A percentile compares a stretch with the other conserved stretches of the same genome.
Conservation (phyloP, 805 yeast genomes). For the Myxozyma lipomycoides region DNA sequence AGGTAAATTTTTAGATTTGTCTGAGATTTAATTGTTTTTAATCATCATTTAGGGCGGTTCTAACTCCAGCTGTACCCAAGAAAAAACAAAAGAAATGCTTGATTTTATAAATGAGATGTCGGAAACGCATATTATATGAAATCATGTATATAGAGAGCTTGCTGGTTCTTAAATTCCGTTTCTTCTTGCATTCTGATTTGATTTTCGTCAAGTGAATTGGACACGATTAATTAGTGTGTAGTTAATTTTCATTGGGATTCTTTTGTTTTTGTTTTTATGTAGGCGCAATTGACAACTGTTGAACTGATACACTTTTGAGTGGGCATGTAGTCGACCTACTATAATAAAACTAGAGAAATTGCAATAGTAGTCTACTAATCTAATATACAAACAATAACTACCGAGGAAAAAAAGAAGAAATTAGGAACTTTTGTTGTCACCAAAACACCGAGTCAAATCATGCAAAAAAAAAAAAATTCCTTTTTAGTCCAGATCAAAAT, state of each 20-base stretch:
- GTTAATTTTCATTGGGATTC: slow-evolving; percentile 2
- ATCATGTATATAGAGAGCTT: slow-evolving; percentile 2
- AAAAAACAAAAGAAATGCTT: slow-evolving; percentile 50
- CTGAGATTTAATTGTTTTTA: neutral
- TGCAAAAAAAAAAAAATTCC: neutral
- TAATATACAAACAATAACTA: neutral
- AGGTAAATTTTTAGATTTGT: slow-evolving; percentile 46
- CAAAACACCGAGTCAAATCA: neutral
- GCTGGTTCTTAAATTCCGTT: neutral
- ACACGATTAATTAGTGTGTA: no score
- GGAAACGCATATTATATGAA: slow-evolving; percentile 4
- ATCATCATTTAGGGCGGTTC: slow-evolving; percentile 36
- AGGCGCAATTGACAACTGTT: slow-evolving; percentile 27
- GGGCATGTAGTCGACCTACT: neutral
- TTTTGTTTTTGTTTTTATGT: slow-evolving; percentile 11
- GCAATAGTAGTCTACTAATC: no score
- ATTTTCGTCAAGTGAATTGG: no score
- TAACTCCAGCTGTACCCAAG: slow-evolving; percentile 32
- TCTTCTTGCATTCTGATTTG: slow-evolving; percentile 4
- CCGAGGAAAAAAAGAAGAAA: neutral
- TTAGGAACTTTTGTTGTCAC: no score
- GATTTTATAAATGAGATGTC: slow-evolving; percentile 42
- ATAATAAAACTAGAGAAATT: neutral
- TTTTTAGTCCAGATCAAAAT: no score
- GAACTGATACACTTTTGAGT: no score